Conservation (phyloP, 345 rosid genomes). For the Conringia planisiliqua region DNA sequence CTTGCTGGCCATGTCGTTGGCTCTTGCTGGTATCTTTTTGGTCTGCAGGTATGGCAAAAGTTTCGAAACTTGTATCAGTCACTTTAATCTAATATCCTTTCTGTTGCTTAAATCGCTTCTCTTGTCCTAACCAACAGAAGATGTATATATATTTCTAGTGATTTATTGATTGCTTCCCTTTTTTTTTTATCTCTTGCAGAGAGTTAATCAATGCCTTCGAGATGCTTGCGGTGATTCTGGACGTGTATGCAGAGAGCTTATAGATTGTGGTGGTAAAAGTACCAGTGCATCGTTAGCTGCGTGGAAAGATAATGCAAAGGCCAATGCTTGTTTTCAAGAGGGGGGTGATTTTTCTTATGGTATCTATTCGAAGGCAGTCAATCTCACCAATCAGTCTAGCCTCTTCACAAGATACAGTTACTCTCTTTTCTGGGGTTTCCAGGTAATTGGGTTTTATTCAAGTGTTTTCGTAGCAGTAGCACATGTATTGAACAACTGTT, state of each 20-base stretch:
- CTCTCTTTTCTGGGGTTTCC: conserved; percentile 94
- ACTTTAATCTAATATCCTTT: neutral
- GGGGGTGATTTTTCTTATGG: conserved; percentile 50
- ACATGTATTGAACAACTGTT: neutral
- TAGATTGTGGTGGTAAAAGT: conserved; percentile 61
- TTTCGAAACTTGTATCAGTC: neutral
- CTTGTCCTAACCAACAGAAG: neutral
- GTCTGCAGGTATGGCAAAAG: conserved; percentile 57
- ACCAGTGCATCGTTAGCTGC: accelerated
- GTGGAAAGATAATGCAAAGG: conserved; percentile 42
- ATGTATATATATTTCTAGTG: neutral
- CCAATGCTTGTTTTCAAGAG: conserved; percentile 47
- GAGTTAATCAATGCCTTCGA: conserved; percentile 84
- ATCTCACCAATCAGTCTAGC: conserved; percentile 43
- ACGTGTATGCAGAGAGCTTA: conserved; percentile 33
- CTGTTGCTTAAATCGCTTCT: neutral
- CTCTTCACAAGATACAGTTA: conserved; percentile 58
- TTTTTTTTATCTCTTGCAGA: conserved; percentile 38
- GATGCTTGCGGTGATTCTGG: conserved; percentile 44
- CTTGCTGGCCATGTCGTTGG: conserved; percentile 78
- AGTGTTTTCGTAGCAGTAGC: neutral
- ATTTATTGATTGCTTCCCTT: neutral
- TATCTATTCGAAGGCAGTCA: conserved; percentile 51
- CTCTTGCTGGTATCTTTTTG: conserved; percentile 82
- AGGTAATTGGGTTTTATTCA: conserved; percentile 44